These are phyloP conservation scores for Eleusine coracana DNA, from an alignment of 176 grass and related monocot genomes.

Conservation along the genomic window DNA sequence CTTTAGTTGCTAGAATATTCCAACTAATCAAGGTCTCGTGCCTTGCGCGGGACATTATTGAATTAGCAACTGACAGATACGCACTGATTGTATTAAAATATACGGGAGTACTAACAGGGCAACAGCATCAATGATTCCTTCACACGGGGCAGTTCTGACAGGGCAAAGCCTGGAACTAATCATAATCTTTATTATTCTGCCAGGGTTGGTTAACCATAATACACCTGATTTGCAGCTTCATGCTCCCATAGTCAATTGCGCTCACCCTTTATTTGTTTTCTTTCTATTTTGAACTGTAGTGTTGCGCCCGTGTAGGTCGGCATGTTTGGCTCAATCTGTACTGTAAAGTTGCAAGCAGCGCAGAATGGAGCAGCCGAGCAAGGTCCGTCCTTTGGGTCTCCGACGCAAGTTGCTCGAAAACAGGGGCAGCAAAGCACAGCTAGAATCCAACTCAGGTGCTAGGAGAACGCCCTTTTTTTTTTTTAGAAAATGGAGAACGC, in stretches of 20 bases:
- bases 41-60: slow-evolving; percentile 27
- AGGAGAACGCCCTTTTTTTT: slow-evolving; percentile 7
- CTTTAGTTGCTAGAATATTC: slow-evolving; percentile 4
- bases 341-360: slow-evolving; percentile 33
- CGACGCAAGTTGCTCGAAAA: slow-evolving; percentile 19
- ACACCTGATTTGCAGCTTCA: neutral
- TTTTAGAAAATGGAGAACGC: neutral
- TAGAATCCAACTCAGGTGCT: slow-evolving; percentile 50
- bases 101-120: neutral
- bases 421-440: slow-evolving; percentile 22
- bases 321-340: slow-evolving; percentile 5
- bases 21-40: slow-evolving; percentile 34
- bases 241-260: neutral
- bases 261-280: too few species aligned
- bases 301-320: slow-evolving; percentile 19
- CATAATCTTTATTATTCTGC: neutral
- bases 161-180: neutral
- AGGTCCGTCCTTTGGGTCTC: neutral
- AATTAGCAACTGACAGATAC: slow-evolving; percentile 24
- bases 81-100: slow-evolving; percentile 25
- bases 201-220: neutral
- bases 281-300: neutral
- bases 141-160: neutral
- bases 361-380: slow-evolving; percentile 4
- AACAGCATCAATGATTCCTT: neutral